Conservation (phyloP, 2,329 filamentous ascomycete genomes). For the Diplodia mutila region DNA sequence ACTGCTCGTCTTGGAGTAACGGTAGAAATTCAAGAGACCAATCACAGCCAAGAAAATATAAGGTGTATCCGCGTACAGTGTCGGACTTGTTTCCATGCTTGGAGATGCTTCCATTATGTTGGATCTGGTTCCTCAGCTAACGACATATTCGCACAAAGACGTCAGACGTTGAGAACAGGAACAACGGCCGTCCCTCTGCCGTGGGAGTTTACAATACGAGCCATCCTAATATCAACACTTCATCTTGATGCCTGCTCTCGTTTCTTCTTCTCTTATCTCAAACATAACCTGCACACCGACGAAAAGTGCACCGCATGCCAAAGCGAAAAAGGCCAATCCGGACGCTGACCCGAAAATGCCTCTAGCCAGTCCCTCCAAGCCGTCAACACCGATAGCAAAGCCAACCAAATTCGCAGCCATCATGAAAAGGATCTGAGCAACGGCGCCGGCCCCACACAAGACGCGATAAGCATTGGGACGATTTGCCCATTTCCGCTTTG, state of each 20-base stretch:
- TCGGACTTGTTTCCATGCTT: too few species aligned
- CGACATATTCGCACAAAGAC: not conserved
- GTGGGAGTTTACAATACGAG: not conserved
- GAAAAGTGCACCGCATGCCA: constrained; percentile 76
- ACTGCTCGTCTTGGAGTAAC: too few species aligned
- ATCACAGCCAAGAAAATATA: too few species aligned
- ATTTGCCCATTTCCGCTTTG: constrained; percentile 69
- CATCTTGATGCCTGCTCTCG: constrained; percentile 76
- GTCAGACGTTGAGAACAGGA: not conserved
- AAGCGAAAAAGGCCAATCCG: constrained; percentile 73
- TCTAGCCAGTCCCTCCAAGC: constrained; percentile 73
- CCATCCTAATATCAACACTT: constrained; percentile 65
- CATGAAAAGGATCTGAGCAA: constrained; percentile 90
- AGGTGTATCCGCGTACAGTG: not conserved
- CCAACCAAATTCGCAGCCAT: constrained; percentile 94
- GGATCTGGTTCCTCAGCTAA: not conserved
- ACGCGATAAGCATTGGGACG: constrained; percentile 75
- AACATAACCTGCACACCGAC: constrained; percentile 94
- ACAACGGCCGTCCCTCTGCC: not conserved
- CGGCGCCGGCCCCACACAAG: constrained; percentile 77
- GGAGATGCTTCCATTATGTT: too few species aligned
- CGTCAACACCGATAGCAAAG: constrained; percentile 90
- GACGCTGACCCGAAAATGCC: constrained; percentile 77
- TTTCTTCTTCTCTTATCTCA: constrained; percentile 85
- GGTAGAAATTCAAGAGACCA: too few species aligned